A percentile compares a stretch with the other conserved stretches of the same genome.
Conservation (phyloP, 1,284 basidiomycete species). For the Microstroma glucosiphilum region DNA sequence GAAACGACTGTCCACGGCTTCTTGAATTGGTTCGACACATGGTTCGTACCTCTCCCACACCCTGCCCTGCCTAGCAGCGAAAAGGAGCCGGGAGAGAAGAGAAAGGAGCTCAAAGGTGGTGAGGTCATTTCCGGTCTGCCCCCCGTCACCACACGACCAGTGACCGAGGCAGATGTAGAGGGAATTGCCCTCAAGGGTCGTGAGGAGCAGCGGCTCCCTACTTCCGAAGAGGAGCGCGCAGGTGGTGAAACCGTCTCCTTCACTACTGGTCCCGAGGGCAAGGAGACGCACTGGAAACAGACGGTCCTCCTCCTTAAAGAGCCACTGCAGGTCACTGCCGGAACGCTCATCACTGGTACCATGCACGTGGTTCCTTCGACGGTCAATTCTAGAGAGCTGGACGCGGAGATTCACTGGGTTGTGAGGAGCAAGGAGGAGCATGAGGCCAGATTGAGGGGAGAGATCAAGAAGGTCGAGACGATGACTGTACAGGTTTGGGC, state of each 20-base stretch:
- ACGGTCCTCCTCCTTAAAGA: conserved; percentile 80
- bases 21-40: conserved; percentile 49
- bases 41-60: conserved; percentile 29
- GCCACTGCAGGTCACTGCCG: conserved; percentile 67
- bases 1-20: conserved; percentile 35
- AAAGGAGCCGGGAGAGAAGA: background rate
- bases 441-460: conserved; percentile 23
- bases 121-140: conserved; percentile 19
- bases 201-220: conserved; percentile 51
- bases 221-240: conserved; percentile 44
- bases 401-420: conserved; percentile 83
- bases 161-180: conserved; percentile 46
- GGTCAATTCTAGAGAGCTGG: conserved; percentile 78
- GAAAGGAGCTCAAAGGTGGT: conserved; percentile 15
- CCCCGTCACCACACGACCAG: conserved; percentile 18
- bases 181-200: conserved; percentile 58
- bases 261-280: conserved; percentile 79
- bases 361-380: conserved; percentile 77
- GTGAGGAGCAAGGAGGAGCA: conserved; percentile 47
- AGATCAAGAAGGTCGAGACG: conserved; percentile 37
- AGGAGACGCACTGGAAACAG: conserved; percentile 97
- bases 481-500: conserved; percentile 32
- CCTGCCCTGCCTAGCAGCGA: background rate
- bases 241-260: conserved; percentile 67
- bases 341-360: conserved; percentile 66